Base-by-base conservation (phyloP, 1,284 basidiomycete species). In the Porphyrellus sp. region DNA sequence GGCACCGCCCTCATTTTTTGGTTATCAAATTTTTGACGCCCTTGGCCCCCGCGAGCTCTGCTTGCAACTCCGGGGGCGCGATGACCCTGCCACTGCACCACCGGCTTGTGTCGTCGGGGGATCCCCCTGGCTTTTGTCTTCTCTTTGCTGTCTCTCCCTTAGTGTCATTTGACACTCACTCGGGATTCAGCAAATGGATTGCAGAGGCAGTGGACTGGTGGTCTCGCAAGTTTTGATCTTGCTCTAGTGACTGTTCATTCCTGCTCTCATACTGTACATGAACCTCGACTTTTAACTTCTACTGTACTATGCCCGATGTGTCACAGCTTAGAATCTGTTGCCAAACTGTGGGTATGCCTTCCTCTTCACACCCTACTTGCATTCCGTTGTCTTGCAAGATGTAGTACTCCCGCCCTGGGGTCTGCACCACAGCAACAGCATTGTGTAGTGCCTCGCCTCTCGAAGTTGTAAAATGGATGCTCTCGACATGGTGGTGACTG, bases 401-500 rank as follows among this genome's bases (percentile, higher is more conserved):
- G 59, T 74, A 83, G 61, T 87, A 86, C 63, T 84, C 84, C 52
- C 86, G 70, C 33, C 70, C 72, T 5, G 80, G 79, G 0, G 86
- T 89, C 61, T 86, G 86, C 7, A 89, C 76, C 15, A 78, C 69
- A 1, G 86, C 87, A 6, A 89, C 58, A 1, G 81, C 84, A 8
- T 70, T 64, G 59, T 89, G 86, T n/a, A 89, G 66, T 5, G 69
- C 58, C 15, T 61, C 59, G 4, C 74, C 70, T 16, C 67, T 61
- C 0, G 72, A 51, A 0, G 76, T 71, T 1, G 72, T 73, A 59
- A 89, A 82, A 64, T 89, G 84, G 5, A 87, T 64, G 60, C 85
- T 86, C 63, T 89, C 87, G n/a, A 89, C 74, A 59, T 85, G 80
- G 63, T 89, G 86, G 51, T 86, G 83, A 46, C 85, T 89, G 42